These are phyloP conservation scores for Saposhnikovia divaricata DNA, from an alignment of 129 eudicot species.

Conservation along the genomic window DNA sequence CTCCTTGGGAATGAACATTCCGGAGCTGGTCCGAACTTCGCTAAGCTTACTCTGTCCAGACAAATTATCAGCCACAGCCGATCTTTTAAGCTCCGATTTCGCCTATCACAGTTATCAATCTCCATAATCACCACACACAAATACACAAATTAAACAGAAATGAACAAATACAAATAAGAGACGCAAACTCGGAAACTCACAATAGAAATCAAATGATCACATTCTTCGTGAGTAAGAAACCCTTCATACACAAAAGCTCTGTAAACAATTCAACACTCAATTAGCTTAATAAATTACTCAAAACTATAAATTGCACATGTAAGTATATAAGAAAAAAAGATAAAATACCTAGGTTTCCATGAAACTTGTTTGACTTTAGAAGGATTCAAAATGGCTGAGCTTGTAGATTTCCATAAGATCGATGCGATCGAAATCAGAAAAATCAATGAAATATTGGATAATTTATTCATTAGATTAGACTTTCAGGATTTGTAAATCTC, in stretches of 20 bases:
- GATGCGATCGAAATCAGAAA: constrained; percentile 35
- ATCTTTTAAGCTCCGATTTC: constrained; percentile 82
- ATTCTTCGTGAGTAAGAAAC: constrained; percentile 81
- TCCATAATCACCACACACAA: background rate
- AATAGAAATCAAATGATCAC: constrained; percentile 77
- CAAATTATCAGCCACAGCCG: constrained; percentile 84
- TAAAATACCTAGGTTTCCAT: constrained; percentile 79
- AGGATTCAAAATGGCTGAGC: constrained; percentile 65
- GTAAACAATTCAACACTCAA: constrained; percentile 3
- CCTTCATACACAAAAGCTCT: constrained; percentile 96
- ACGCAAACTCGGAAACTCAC: constrained; percentile 34
- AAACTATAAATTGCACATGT: background rate
- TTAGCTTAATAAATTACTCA: background rate
- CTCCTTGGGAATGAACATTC: constrained; percentile 73
- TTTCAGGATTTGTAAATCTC: background rate
- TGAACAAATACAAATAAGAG: background rate
- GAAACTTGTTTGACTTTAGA: constrained; percentile 82
- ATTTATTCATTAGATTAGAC: constrained; percentile 17
- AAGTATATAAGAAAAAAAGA: background rate
- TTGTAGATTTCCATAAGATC: constrained; percentile 24
- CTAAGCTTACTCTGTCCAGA: constrained; percentile 89
- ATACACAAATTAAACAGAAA: background rate
- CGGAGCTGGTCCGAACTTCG: constrained; percentile 97
- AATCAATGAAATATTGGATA: constrained; percentile 25
- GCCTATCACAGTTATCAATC: constrained; percentile 45